phyloP scores from a whole-genome alignment of 768 basidiomycete genomes.

The Calvatia gigantea region DNA sequence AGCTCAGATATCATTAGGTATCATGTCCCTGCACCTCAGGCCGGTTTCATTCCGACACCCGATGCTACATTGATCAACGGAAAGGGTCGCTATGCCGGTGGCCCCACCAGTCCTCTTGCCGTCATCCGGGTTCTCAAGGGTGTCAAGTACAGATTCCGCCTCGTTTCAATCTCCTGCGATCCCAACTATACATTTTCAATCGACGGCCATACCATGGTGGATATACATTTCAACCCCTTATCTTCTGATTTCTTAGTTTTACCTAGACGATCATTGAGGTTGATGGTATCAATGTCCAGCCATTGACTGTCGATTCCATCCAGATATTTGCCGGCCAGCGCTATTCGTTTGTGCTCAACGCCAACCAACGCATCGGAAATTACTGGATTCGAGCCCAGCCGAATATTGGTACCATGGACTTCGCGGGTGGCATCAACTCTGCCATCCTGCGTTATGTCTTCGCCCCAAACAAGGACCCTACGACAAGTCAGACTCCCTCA shows the following conservation, averaged over 20 bases:
- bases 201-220: slow-evolving; percentile 31
- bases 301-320: slow-evolving; percentile 36
- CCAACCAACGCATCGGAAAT: slow-evolving; percentile 27
- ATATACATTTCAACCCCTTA: background rate
- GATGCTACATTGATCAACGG: slow-evolving; percentile 17
- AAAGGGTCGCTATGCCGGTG: slow-evolving; percentile 34
- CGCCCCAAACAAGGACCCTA: slow-evolving; percentile 41
- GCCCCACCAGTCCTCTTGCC: slow-evolving; percentile 30
- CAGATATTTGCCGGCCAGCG: slow-evolving; percentile 45
- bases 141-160: slow-evolving; percentile 42
- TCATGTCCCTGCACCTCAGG: background rate
- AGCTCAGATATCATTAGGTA: slow-evolving; percentile 35
- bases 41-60: background rate
- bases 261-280: slow-evolving; percentile 40
- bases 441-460: slow-evolving; percentile 47
- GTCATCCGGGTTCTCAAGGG: slow-evolving; percentile 31
- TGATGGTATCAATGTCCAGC: slow-evolving; percentile 36
- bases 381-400: slow-evolving; percentile 43
- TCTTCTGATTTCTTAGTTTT: background rate
- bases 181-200: slow-evolving; percentile 38
- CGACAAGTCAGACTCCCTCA: slow-evolving; percentile 16
- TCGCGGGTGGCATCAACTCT: slow-evolving; percentile 35
- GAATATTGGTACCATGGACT: slow-evolving; percentile 20
- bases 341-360: slow-evolving; percentile 41
- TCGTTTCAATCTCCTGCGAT: slow-evolving; percentile 33